A percentile compares a stretch with the other conserved stretches of the same genome.
Conservation (phyloP, 306 rosid genomes). For the Pachyrhizus erosus region DNA sequence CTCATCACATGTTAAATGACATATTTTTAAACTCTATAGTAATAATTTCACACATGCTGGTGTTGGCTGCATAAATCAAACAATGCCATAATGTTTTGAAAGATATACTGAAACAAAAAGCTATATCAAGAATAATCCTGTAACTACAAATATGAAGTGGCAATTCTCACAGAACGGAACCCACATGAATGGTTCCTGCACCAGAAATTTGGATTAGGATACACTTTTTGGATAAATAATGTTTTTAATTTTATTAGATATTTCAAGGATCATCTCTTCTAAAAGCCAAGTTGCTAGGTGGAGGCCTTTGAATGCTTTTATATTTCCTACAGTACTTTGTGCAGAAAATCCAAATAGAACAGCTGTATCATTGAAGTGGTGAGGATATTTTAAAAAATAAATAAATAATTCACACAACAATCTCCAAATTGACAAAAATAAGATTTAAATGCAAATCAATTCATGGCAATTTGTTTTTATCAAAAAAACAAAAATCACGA, state of each 20-base stretch:
- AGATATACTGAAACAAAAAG: neutral
- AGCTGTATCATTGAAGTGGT: neutral
- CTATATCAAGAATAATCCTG: neutral
- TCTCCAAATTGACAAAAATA: neutral
- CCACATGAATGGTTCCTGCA: neutral
- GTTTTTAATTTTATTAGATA: neutral
- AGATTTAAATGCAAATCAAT: neutral
- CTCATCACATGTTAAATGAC: neutral
- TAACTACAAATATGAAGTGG: neutral
- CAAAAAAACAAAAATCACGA: neutral
- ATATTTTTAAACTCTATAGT: neutral
- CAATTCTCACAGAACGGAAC: neutral
- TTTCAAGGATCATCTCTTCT: neutral
- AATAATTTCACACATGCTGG: neutral
- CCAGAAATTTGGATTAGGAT: slow-evolving; percentile 11
- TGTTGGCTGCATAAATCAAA: neutral
- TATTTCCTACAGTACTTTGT: neutral
- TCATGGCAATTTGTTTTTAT: neutral
- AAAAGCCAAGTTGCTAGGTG: neutral
- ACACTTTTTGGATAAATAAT: neutral
- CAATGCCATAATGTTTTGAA: neutral
- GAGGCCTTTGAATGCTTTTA: neutral
- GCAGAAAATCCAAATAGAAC: neutral
- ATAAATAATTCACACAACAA: neutral
- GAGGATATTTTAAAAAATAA: neutral